These are phyloP conservation scores for Microdochium nivale DNA, from an alignment of 2,329 filamentous ascomycete genomes.

Conservation along the genomic window DNA sequence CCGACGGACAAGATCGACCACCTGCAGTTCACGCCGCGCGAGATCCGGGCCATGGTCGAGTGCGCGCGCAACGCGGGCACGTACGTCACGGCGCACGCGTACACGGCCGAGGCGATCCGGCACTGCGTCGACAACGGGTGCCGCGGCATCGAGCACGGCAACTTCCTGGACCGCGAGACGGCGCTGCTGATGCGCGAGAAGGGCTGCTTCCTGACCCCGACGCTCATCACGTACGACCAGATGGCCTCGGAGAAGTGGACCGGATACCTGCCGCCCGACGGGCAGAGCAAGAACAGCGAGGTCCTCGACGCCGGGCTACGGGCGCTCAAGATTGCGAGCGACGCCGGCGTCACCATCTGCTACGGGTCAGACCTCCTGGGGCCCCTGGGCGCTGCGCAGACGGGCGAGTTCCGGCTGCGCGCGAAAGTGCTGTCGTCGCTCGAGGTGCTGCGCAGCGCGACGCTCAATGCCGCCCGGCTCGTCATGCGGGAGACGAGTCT, in stretches of 20 bases:
- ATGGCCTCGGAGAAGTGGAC: constrained; percentile 32
- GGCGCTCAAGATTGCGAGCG: constrained; percentile 33
- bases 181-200: constrained; percentile 37
- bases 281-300: constrained; percentile 34
- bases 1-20: constrained; percentile 40
- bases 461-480: constrained; percentile 38
- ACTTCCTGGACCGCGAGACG: constrained; percentile 26
- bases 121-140: constrained; percentile 43
- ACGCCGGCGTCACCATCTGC: constrained; percentile 43
- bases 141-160: constrained; percentile 37
- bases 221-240: constrained; percentile 37
- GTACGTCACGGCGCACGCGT: constrained; percentile 45
- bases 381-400: constrained; percentile 37
- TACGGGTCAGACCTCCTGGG: constrained; percentile 46
- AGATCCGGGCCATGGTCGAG: constrained; percentile 40
- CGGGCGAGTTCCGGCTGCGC: constrained; percentile 37
- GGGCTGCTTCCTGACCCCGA: constrained; percentile 40
- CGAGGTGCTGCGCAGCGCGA: constrained; percentile 40
- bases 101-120: constrained; percentile 39
- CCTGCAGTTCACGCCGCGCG: constrained; percentile 42
- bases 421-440: constrained; percentile 28
- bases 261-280: constrained; percentile 30
- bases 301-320: constrained; percentile 35
- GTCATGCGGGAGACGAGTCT: constrained; percentile 30
- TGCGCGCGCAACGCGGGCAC: constrained; percentile 36